Percentiles rank a stretch among this genome's conserved stretches.
These are phyloP conservation scores for Alternaria consortialis DNA, from an alignment of 2,329 filamentous ascomycete genomes.

Conservation along the genomic window DNA sequence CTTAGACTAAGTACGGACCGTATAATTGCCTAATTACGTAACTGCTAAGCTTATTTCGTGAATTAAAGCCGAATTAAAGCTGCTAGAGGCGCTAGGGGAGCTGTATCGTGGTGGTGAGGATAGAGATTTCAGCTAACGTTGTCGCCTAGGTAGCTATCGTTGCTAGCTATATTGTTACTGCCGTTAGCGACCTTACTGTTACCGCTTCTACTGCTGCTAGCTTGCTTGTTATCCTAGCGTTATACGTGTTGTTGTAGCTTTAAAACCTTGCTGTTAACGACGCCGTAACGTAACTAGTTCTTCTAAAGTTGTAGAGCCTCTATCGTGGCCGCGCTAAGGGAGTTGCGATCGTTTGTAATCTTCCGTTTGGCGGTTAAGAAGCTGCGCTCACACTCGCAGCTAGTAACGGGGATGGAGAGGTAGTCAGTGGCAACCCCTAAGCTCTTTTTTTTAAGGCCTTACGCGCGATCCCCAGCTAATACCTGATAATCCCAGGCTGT, in stretches of 20 bases:
- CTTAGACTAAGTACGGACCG: not conserved
- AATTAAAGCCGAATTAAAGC: no score
- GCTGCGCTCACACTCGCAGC: slow-evolving; percentile 17
- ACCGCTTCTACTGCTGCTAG: no score
- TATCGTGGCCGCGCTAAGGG: slow-evolving; percentile 2
- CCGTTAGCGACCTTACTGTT: not conserved
- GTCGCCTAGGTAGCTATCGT: slow-evolving; percentile 1
- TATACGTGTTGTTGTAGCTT: slow-evolving; percentile 1
- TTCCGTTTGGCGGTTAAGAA: slow-evolving; percentile 14
- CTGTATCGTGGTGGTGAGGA: no score
- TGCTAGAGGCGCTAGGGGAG: no score
- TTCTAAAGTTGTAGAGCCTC: slow-evolving; percentile 4
- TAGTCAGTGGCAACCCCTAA: slow-evolving; percentile 16
- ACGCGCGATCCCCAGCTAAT: no score
- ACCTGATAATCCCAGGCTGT: no score
- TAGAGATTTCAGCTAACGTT: not conserved
- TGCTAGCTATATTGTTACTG: not conserved
- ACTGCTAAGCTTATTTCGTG: no score
- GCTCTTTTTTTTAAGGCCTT: no score
- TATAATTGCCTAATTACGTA: no score
- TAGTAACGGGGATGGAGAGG: slow-evolving; percentile 17
- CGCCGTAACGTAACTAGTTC: slow-evolving; percentile 5
- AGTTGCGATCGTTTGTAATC: slow-evolving; percentile 14
- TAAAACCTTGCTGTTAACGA: not conserved
- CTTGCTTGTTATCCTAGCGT: no score